Conservation (phyloP, 2,329 filamentous ascomycete genomes). For the Diaporthe helianthi region DNA sequence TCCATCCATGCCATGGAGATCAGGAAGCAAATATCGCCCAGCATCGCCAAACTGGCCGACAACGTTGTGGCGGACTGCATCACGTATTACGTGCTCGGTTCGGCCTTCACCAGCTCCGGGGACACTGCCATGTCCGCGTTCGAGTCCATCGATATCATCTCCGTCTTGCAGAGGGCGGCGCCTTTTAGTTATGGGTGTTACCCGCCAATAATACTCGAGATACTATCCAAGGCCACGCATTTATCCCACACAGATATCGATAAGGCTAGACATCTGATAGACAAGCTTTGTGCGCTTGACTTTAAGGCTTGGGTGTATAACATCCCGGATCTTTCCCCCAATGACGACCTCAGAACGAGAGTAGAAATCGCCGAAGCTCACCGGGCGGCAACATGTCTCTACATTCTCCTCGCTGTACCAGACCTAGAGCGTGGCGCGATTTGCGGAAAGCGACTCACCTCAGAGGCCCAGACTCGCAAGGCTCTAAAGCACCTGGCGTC, state of each 20-base stretch:
- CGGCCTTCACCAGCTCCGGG: constrained; percentile 48
- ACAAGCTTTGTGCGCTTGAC: constrained; percentile 49
- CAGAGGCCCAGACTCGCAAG: constrained; percentile 50
- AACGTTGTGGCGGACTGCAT: constrained; percentile 57
- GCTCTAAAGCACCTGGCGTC: constrained; percentile 54
- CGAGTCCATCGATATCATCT: constrained; percentile 46
- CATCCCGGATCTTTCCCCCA: constrained; percentile 44
- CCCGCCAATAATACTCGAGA: constrained; percentile 52
- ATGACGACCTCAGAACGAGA: constrained; percentile 47
- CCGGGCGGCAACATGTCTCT: constrained; percentile 53
- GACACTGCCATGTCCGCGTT: constrained; percentile 42
- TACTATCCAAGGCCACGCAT: constrained; percentile 51
- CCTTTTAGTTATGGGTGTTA: constrained; percentile 57
- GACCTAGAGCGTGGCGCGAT: constrained; percentile 2
- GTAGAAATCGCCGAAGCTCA: constrained; percentile 52
- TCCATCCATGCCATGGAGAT: constrained; percentile 42
- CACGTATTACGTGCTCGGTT: constrained; percentile 56
- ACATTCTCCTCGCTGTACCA: constrained; percentile 50
- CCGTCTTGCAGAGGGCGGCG: constrained; percentile 49
- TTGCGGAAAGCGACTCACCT: neutral
- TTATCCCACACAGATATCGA: constrained; percentile 43
- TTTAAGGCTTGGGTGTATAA: constrained; percentile 50
- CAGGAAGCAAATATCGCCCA: neutral
- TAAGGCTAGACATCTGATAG: constrained; percentile 46
- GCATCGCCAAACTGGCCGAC: constrained; percentile 49